A percentile compares a stretch with the other conserved stretches of the same genome.
Conservation (phyloP, 2,329 filamentous ascomycete species). For the Xylaria digitata region DNA sequence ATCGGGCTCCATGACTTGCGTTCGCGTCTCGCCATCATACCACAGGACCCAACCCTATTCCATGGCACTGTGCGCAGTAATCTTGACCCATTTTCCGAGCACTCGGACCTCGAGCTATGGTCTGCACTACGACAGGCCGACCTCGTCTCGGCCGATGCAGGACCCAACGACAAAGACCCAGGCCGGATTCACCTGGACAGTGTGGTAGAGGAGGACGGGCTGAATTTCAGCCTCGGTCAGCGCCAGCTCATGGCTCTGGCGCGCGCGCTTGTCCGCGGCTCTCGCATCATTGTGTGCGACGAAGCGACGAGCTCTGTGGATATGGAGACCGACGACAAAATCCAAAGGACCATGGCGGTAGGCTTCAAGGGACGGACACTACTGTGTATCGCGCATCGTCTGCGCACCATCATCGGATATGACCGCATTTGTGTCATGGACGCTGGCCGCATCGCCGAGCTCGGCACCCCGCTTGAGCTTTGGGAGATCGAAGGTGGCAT, state of each 20-base stretch:
- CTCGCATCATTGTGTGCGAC: constrained; percentile 95
- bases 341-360: constrained; percentile 86
- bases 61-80: constrained; percentile 82
- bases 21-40: constrained; percentile 82
- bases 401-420: constrained; percentile 93
- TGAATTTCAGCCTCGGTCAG: constrained; percentile 96
- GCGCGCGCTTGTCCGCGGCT: constrained; percentile 85
- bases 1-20: constrained; percentile 81
- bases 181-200: constrained; percentile 83
- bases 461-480: constrained; percentile 79
- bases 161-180: constrained; percentile 53
- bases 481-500: constrained; percentile 76
- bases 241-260: constrained; percentile 95
- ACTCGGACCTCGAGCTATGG: constrained; percentile 82
- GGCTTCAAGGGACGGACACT: constrained; percentile 89
- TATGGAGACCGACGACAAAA: constrained; percentile 96
- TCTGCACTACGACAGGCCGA: constrained; percentile 80
- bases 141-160: constrained; percentile 68
- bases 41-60: constrained; percentile 87
- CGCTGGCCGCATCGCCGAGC: constrained; percentile 84
- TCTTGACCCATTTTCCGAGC: constrained; percentile 82
- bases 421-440: constrained; percentile 99
- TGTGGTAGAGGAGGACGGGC: constrained; percentile 89
- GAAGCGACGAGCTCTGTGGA: constrained; percentile 94
- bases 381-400: constrained; percentile 89